A percentile compares a stretch with the other conserved stretches of the same genome.
phyloP scores from a whole-genome alignment of 2,329 filamentous ascomycete species.

The Lachnellula hyalina region DNA sequence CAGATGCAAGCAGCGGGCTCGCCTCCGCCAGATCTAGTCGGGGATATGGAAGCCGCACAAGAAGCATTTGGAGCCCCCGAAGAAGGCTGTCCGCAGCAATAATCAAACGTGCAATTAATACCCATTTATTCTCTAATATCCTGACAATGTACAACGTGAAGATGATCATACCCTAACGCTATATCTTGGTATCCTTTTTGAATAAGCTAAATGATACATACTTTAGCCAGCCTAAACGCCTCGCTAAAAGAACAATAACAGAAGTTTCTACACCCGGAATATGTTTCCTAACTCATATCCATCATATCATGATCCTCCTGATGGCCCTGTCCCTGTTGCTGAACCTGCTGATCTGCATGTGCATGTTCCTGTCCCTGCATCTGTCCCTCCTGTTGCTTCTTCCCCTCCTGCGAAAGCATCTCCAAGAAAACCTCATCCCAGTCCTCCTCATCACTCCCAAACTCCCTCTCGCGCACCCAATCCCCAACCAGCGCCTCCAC shows the following conservation, averaged over 20 bases:
- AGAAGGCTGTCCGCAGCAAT: conserved; percentile 59
- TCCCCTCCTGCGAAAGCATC: conserved; percentile 34
- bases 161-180: background rate
- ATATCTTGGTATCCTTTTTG: background rate
- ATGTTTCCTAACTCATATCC: conserved; percentile 20
- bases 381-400: no score
- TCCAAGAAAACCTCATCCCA: conserved; percentile 64
- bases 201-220: conserved; percentile 6
- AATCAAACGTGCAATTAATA: conserved; percentile 23
- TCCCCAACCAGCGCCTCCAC: conserved; percentile 51
- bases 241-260: conserved; percentile 4
- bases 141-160: background rate
- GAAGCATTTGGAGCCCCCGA: conserved; percentile 59
- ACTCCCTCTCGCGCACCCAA: conserved; percentile 25
- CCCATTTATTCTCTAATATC: conserved; percentile 5
- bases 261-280: background rate
- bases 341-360: conserved; percentile 14
- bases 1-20: conserved; percentile 97
- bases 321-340: conserved; percentile 12
- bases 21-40: conserved; percentile 84
- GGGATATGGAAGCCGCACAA: conserved; percentile 79
- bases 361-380: no score
- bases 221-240: conserved; percentile 19
- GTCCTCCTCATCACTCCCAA: conserved; percentile 48
- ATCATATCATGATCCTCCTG: conserved; percentile 30